A percentile compares a stretch with the other conserved stretches of the same genome.
Evolutionary conservation across 768 basidiomycete species (phyloP).

Genomic region (Agaricus blazei): DNA sequence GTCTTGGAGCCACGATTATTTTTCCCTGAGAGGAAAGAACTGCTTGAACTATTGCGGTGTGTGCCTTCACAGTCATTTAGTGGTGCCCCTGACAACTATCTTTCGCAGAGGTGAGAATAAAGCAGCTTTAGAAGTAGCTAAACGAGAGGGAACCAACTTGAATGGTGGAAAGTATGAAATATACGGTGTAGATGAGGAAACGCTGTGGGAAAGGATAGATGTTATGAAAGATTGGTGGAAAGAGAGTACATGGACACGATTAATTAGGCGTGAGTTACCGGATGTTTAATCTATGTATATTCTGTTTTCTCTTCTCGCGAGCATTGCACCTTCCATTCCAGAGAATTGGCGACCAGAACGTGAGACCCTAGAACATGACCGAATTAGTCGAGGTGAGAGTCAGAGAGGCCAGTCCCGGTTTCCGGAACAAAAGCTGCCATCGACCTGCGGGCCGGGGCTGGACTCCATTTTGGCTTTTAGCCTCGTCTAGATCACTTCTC

Average conservation of each 20-base stretch:
- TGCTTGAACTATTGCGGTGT: slow-evolving; percentile 74
- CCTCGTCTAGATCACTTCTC: too few species aligned
- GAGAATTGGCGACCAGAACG: too few species aligned
- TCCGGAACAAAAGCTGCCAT: too few species aligned
- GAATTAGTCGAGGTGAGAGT: too few species aligned
- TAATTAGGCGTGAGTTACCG: slow-evolving; percentile 82
- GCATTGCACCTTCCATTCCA: not conserved
- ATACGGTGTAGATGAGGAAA: slow-evolving; percentile 82
- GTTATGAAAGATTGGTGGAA: slow-evolving; percentile 91
- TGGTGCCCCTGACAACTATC: not conserved
- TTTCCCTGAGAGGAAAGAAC: slow-evolving; percentile 78
- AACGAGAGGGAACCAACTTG: slow-evolving; percentile 56
- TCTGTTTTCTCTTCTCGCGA: not conserved
- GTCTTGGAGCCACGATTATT: slow-evolving; percentile 83
- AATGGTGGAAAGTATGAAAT: slow-evolving; percentile 80
- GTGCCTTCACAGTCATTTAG: slow-evolving; percentile 18
- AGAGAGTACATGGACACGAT: slow-evolving; percentile 81
- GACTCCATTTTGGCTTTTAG: too few species aligned
- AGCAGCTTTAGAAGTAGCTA: slow-evolving; percentile 79
- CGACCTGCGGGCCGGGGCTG: too few species aligned
- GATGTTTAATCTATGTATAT: slow-evolving; percentile 39
- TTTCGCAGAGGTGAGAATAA: slow-evolving; percentile 67
- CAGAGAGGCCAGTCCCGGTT: too few species aligned
- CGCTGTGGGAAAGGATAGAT: slow-evolving; percentile 77
- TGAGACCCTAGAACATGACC: too few species aligned